Percentiles rank a stretch among this genome's conserved stretches.
phyloP scores from a whole-genome alignment of 2,329 filamentous ascomycete genomes.

The Neobulgaria alba region DNA sequence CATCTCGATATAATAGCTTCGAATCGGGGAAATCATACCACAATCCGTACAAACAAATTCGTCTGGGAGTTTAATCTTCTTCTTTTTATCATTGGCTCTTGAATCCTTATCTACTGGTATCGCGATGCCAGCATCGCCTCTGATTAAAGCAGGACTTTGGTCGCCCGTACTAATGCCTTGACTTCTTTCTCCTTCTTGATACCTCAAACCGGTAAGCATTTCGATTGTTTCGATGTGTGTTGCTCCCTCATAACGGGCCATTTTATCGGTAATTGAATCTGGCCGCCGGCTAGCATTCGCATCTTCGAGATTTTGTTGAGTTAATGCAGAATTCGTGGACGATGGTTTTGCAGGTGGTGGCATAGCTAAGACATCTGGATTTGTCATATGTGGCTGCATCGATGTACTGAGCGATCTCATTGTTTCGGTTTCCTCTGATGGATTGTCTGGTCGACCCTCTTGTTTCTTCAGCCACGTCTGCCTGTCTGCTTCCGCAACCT shows the following conservation, averaged over 20 bases:
- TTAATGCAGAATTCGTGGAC: conserved; percentile 59
- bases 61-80: conserved; percentile 71
- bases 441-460: conserved; percentile 44
- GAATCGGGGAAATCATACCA: conserved; percentile 41
- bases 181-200: conserved; percentile 81
- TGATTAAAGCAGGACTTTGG: conserved; percentile 69
- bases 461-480: conserved; percentile 49
- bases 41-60: conserved; percentile 97
- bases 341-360: conserved; percentile 56
- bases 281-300: conserved; percentile 54
- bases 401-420: conserved; percentile 25
- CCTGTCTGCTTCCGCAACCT: conserved; percentile 57
- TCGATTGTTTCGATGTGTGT: conserved; percentile 83
- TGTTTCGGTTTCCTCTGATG: conserved; percentile 34
- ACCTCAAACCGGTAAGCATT: conserved; percentile 82
- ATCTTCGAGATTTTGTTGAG: conserved; percentile 72
- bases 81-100: conserved; percentile 68
- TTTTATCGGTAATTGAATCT: conserved; percentile 76
- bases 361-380: conserved; percentile 44
- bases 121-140: conserved; percentile 78
- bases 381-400: conserved; percentile 25
- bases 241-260: conserved; percentile 69
- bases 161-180: conserved; percentile 82
- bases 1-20: background rate
- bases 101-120: conserved; percentile 73